A percentile compares a stretch with the other conserved stretches of the same genome.
phyloP scores from a whole-genome alignment of 2,329 filamentous ascomycete species.

The Mollisiaceae sp. region DNA sequence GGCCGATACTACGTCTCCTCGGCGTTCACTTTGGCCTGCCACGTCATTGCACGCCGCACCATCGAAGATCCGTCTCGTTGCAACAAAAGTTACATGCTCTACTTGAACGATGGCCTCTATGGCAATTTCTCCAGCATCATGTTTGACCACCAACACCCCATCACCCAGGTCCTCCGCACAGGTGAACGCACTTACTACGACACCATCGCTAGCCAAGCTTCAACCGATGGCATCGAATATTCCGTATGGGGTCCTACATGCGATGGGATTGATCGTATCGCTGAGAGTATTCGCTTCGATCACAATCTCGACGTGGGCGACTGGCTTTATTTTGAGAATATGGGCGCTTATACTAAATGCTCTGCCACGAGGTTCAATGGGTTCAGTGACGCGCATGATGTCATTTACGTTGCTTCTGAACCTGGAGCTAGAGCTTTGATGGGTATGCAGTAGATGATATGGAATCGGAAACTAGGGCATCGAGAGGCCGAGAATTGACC shows the following conservation, averaged over 20 bases:
- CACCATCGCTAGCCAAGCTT: slow-evolving; percentile 54
- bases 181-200: slow-evolving; percentile 64
- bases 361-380: slow-evolving; percentile 98
- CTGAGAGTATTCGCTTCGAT: slow-evolving; percentile 77
- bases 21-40: slow-evolving; percentile 93
- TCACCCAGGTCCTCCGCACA: slow-evolving; percentile 78
- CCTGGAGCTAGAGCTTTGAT: slow-evolving; percentile 80
- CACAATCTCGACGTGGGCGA: slow-evolving; percentile 88
- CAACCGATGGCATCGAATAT: slow-evolving; percentile 72
- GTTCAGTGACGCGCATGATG: slow-evolving; percentile 89
- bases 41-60: slow-evolving; percentile 93
- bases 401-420: slow-evolving; percentile 95
- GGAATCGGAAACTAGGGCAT: neutral
- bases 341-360: slow-evolving; percentile 99
- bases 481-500: neutral
- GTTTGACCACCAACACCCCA: slow-evolving; percentile 95
- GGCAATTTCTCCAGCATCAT: slow-evolving; percentile 99
- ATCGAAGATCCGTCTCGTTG: slow-evolving; percentile 72
- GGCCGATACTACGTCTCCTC: slow-evolving; percentile 94
- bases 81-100: slow-evolving; percentile 88
- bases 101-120: slow-evolving; percentile 96
- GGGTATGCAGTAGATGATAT: slow-evolving; percentile 31
- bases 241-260: slow-evolving; percentile 98
- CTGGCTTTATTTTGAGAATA: slow-evolving; percentile 98
- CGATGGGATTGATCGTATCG: slow-evolving; percentile 95